Base-by-base conservation (phyloP, 108 stramenopile species). In the Chaetoceros tenuissimus region DNA sequence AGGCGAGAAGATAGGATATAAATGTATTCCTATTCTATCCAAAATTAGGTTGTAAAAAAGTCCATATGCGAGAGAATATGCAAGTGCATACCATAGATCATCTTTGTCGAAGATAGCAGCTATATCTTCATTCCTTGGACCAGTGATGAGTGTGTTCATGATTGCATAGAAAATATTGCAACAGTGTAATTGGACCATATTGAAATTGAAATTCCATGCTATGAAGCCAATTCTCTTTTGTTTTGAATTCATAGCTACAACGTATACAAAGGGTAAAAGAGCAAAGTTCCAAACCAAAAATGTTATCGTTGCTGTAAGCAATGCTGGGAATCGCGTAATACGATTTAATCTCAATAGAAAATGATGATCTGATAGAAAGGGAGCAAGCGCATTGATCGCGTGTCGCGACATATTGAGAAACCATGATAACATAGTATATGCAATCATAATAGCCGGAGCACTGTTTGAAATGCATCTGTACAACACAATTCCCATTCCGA, bases 271-370 rank as follows among this genome's bases (percentile, higher is more conserved):
- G 2, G 91, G 91, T 21, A 85, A 46, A 8, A 93, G 57, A 13
- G 85, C 69, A 57, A 85, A 72, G 56, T 93, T 93, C 92, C 92
- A 93, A 19, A 93, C 67, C 8, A 66, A 44, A 57, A 84, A 84
- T 3, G 84, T 85, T 13, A 82, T 66, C 21, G 73, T 72, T 24
- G 80, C 76, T 2, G 80, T 78, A 0, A 80, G 63, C 22, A 86
- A 54, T 17, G 71, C 76, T 13, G 85, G 85, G 59, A 87, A 87
- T 25, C 84, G 63, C 27, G 77, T 29, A 27, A 73, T 27, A 31
- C 82, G 82, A 25, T 73, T 55, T 18, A 65, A 34, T 55, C 53
- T 60, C 2, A 65, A 34, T 30, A 69, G 53, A 53, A 71, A 25
- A 10, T 66, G 62, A 13, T 61, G 27, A 48, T 53, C 68, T 24